Evolutionary conservation across 2,329 filamentous ascomycete species (phyloP).

Genomic region (Microdochium paspali): DNA sequence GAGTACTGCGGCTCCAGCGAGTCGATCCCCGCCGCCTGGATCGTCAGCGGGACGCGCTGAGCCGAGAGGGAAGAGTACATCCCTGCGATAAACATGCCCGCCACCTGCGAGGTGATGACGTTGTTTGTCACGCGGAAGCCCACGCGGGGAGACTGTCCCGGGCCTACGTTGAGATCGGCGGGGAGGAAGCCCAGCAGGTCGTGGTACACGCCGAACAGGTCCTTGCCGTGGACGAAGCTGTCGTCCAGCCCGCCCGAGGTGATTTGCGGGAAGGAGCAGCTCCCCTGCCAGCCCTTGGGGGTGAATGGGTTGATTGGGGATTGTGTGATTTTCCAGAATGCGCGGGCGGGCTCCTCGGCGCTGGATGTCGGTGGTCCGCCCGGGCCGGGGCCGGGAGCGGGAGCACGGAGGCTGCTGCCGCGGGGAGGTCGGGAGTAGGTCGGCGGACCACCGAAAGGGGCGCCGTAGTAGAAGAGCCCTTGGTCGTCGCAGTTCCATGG

Average conservation of each 20-base stretch:
- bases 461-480: constrained; percentile 60
- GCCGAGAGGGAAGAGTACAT: constrained; percentile 43
- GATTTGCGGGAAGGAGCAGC: constrained; percentile 76
- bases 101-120: constrained; percentile 73
- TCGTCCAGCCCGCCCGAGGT: constrained; percentile 63
- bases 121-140: constrained; percentile 72
- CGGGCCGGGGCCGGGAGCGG: constrained; percentile 15
- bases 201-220: constrained; percentile 69
- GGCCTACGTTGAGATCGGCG: constrained; percentile 23
- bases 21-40: constrained; percentile 52
- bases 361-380: constrained; percentile 1
- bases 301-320: constrained; percentile 57
- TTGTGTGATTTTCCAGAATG: constrained; percentile 58
- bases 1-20: constrained; percentile 65
- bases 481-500: constrained; percentile 65
- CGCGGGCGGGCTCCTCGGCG: constrained; percentile 24
- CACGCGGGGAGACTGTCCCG: constrained; percentile 36
- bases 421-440: background rate
- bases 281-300: constrained; percentile 58
- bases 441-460: constrained; percentile 31
- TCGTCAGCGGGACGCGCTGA: constrained; percentile 30
- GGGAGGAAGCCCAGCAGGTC: constrained; percentile 61
- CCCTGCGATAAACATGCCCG: constrained; percentile 62
- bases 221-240: constrained; percentile 66
- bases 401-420: background rate